These are phyloP conservation scores for Leptosphaerulina australis DNA, from an alignment of 2,329 filamentous ascomycete species.

Conservation along the genomic window DNA sequence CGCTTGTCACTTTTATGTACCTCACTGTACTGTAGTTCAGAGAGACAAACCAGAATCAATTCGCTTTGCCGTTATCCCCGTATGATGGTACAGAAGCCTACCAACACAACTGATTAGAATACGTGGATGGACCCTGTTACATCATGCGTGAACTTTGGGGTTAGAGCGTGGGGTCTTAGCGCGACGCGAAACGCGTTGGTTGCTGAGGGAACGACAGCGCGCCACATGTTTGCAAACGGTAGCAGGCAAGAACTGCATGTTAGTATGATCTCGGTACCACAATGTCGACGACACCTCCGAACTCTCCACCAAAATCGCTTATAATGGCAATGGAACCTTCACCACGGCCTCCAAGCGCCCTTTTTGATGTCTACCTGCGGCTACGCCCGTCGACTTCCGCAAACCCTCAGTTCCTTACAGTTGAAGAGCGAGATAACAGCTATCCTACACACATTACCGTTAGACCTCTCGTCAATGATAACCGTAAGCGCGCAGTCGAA, in stretches of 20 bases:
- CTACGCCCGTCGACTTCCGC: constrained; percentile 59
- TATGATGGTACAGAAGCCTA: too few species aligned
- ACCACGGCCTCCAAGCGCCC: constrained; percentile 52
- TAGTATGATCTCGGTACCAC: constrained; percentile 3
- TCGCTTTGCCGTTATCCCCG: too few species aligned
- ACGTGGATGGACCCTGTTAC: not conserved
- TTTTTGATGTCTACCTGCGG: constrained; percentile 92
- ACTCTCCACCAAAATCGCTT: constrained; percentile 11
- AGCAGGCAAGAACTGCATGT: constrained; percentile 17
- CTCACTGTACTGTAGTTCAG: too few species aligned
- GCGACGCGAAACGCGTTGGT: constrained; percentile 8
- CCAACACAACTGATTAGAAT: too few species aligned
- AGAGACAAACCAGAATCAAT: too few species aligned
- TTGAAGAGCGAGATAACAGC: constrained; percentile 62
- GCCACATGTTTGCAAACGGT: constrained; percentile 15
- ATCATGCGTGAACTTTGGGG: too few species aligned
- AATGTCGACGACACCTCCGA: constrained; percentile 17
- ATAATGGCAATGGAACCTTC: constrained; percentile 47
- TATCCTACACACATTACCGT: constrained; percentile 59
- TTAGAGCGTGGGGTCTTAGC: not conserved
- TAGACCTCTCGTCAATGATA: constrained; percentile 74
- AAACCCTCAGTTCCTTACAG: constrained; percentile 71
- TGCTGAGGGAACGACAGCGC: constrained; percentile 2
- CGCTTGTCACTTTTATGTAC: too few species aligned
- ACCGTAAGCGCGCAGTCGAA: constrained; percentile 84